phyloP scores from a whole-genome alignment of 768 basidiomycete genomes.

The Sistotremastrum suecicum region DNA sequence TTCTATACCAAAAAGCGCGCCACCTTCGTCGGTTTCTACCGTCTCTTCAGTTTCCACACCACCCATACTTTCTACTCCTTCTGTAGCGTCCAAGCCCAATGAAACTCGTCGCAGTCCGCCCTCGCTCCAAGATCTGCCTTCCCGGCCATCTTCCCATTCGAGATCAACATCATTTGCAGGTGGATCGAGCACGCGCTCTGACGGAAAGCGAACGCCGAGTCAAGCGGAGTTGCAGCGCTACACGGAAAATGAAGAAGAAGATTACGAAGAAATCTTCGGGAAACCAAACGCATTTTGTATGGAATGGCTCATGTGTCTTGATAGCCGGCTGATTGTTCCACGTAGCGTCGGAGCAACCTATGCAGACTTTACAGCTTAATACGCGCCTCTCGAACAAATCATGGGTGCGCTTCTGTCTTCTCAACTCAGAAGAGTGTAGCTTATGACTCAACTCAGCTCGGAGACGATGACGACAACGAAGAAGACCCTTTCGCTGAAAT shows the following conservation, averaged over 20 bases:
- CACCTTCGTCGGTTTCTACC: conserved; percentile 34
- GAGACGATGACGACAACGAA: conserved; percentile 76
- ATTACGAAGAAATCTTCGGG: conserved; percentile 92
- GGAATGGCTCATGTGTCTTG: conserved; percentile 16
- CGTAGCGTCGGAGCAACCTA: conserved; percentile 40
- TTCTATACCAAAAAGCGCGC: conserved; percentile 54
- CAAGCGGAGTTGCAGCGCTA: conserved; percentile 72
- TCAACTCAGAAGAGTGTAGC: not conserved
- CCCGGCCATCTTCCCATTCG: conserved; percentile 17
- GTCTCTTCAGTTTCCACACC: conserved; percentile 15
- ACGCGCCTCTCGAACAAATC: conserved; percentile 81
- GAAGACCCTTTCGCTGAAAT: conserved; percentile 98
- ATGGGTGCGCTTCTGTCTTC: conserved; percentile 40
- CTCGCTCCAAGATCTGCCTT: conserved; percentile 15
- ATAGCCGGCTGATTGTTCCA: conserved; percentile 1
- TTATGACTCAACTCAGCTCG: conserved; percentile 29
- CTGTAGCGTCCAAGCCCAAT: conserved; percentile 27
- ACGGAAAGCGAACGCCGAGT: conserved; percentile 39
- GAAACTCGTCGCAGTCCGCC: conserved; percentile 44
- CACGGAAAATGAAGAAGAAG: conserved; percentile 76
- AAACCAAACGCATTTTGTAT: conserved; percentile 53
- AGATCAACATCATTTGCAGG: conserved; percentile 17
- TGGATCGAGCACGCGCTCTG: conserved; percentile 55
- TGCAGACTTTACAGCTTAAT: conserved; percentile 71
- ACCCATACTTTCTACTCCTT: conserved; percentile 7